Base-by-base conservation (phyloP, 768 basidiomycete species). In the Hypholoma sublateritium region DNA sequence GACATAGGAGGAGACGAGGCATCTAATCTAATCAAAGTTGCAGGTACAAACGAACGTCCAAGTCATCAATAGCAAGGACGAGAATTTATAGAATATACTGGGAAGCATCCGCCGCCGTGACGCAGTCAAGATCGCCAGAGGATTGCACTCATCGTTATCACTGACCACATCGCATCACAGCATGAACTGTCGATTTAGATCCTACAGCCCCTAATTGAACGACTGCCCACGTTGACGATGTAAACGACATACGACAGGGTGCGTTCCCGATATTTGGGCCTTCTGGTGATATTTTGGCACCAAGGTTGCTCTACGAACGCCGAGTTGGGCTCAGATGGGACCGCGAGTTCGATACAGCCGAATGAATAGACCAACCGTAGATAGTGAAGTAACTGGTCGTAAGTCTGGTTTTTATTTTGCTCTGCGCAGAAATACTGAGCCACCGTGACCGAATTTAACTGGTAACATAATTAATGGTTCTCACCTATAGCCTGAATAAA, bases 361-460 rank as follows among this genome's bases (percentile, higher is more conserved):
- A 9, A 5, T 32, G 22, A 6, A 17, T 19, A 25, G 13, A 11
- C 53, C 11, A 5, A 66, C 62, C 68, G 55, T 1, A 69, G 51
- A 9, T 65, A 45, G 4, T 64, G 66, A 37, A 93, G 69, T 14
- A 93, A 67, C 52, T 85, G 80, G 52, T 82, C 79, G 59, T 91
- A 91, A 4, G 84, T 82, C 66, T 87, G 89, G 25, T 76, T 69
- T 1, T 82, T 85, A 37, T 83, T 82, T 52, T 69, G 67, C 24
- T 69, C 81, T 78, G 34, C 7, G 22, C 51, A 35, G n/a, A 16
- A 28, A 42, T 44, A 13, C 25, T 25, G 13, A 65, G 36, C 17
- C 22, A 50, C 17, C 7, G 35, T 28, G n/a, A n/a, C n/a, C n/a
- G n/a, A n/a, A n/a, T n/a, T n/a, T n/a, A n/a, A n/a, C n/a, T n/a